Base-by-base conservation (phyloP, 495 filamentous ascomycete genomes). In the Hyaloscypha hepaticicola region DNA sequence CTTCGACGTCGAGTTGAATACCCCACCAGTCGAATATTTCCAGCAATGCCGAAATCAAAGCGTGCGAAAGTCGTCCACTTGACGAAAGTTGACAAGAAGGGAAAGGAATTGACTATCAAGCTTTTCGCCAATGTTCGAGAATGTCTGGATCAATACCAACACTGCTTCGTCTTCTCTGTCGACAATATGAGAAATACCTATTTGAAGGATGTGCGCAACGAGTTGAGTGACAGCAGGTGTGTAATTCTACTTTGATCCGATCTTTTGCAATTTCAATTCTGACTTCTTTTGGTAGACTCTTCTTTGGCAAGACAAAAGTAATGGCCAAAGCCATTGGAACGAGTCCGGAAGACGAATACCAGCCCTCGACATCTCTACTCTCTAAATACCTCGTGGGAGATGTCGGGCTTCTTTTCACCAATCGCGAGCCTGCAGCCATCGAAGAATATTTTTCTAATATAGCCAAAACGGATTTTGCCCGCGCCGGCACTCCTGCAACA, bases 121-220 rank as follows among this genome's bases (percentile, higher is more conserved):
- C 88, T 97, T 33, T 96, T 94, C 79, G 82, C 86, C 75, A 92
- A 91, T 72, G 88, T 99, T 63, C 91, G 89, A 70, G 91, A 93
- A 80, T 88, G 84, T 74, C 80, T 96, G 64, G 90, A 92, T 70
- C 77, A 88, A 70, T 96, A 95, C 83, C 86, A 92, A 72, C 86
- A 92, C 78, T 88, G 92, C 78, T 94, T 95, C 79, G 90, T 97
- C 76, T 96, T 98, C 77, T 83, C 83, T 65, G 88, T 98, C 63
- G 89, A 96, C 73, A 98, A 99, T 82, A 99, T 99, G 95, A 92
- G 95, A 69, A 99, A 99, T 77, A 96, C 90, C 49, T 92, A 97
- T 76, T 79, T 99, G 74, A 98, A 98, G 79, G 87, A 91, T 72
- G 91, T 98, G 66, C 85, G 95, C 63, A 82, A 86, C 49, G 87